A percentile compares a stretch with the other conserved stretches of the same genome.
phyloP scores from a whole-genome alignment of 2,329 filamentous ascomycete genomes.

The Ophiocordyceps sinensis region DNA sequence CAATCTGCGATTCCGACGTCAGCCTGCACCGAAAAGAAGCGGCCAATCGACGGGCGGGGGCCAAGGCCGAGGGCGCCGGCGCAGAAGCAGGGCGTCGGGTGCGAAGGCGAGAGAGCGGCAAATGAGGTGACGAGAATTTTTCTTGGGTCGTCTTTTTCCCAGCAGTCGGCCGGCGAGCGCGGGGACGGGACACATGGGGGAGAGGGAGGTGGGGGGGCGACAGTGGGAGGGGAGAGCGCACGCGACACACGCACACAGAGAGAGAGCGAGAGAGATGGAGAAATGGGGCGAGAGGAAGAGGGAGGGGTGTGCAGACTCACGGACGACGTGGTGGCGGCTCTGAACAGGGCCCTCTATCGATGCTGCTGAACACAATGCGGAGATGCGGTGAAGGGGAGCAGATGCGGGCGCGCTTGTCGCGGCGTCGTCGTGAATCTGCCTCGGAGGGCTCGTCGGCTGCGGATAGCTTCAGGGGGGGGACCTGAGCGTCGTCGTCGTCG shows the following conservation, averaged over 20 bases:
- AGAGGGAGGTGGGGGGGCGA: too few species aligned
- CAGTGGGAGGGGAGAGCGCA: too few species aligned
- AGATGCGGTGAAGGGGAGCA: neutral
- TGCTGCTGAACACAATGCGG: neutral
- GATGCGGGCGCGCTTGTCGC: conserved; percentile 1
- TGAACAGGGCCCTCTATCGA: conserved; percentile 1
- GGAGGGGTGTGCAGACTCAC: too few species aligned
- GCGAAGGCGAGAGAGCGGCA: neutral
- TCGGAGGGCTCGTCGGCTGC: conserved; percentile 14
- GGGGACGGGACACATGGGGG: too few species aligned
- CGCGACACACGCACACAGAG: too few species aligned
- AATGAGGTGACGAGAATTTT: too few species aligned
- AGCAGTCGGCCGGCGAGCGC: too few species aligned
- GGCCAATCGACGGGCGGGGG: neutral
- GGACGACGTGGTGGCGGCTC: neutral
- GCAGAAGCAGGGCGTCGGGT: neutral
- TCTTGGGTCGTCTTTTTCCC: too few species aligned
- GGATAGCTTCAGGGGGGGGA: conserved; percentile 6
- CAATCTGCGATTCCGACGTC: conserved; percentile 8
- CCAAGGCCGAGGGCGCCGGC: neutral
- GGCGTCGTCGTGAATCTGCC: conserved; percentile 12
- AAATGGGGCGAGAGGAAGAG: too few species aligned
- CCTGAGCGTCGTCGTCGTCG: neutral
- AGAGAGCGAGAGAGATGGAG: too few species aligned
- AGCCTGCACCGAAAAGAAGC: neutral